phyloP scores from a whole-genome alignment of 1,284 basidiomycete species.

The Ganoderma meredithae region DNA sequence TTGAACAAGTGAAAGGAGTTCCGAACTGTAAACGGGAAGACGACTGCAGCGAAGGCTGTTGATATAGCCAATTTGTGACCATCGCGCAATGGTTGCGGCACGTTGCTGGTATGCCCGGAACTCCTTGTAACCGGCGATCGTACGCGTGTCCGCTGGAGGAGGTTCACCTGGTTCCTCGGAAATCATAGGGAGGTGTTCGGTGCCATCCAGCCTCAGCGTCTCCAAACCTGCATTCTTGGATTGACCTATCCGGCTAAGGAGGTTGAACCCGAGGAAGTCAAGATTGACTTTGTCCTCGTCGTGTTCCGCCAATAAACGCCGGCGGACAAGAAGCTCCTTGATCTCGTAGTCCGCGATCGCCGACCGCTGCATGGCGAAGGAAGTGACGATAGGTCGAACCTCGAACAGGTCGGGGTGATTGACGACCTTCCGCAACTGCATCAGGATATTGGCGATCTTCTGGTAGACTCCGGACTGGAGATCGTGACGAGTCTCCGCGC shows the following conservation, averaged over 20 bases:
- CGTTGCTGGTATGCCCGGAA: conserved; percentile 67
- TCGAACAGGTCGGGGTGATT: conserved; percentile 98
- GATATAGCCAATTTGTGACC: conserved; percentile 76
- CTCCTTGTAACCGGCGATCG: conserved; percentile 74
- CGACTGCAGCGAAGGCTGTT: conserved; percentile 79
- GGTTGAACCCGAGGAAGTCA: conserved; percentile 70
- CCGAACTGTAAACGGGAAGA: conserved; percentile 71
- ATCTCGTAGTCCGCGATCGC: conserved; percentile 89
- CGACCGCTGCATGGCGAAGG: conserved; percentile 87
- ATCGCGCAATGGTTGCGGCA: conserved; percentile 63
- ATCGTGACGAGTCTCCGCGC: conserved; percentile 88
- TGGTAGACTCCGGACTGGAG: conserved; percentile 87
- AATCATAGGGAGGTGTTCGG: conserved; percentile 67
- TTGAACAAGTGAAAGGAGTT: conserved; percentile 58
- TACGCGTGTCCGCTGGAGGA: conserved; percentile 77
- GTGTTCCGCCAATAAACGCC: conserved; percentile 62
- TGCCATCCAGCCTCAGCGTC: conserved; percentile 72
- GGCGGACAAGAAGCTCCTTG: conserved; percentile 86
- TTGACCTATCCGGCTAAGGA: conserved; percentile 61
- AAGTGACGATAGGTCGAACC: conserved; percentile 92
- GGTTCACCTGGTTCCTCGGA: conserved; percentile 63
- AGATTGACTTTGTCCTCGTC: conserved; percentile 64
- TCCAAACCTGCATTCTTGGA: conserved; percentile 62
- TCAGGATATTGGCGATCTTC: conserved; percentile 96
- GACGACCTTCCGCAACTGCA: conserved; percentile 96